These are phyloP conservation scores for Potentilla sterilis DNA, from an alignment of 306 rosid species.

Conservation along the genomic window DNA sequence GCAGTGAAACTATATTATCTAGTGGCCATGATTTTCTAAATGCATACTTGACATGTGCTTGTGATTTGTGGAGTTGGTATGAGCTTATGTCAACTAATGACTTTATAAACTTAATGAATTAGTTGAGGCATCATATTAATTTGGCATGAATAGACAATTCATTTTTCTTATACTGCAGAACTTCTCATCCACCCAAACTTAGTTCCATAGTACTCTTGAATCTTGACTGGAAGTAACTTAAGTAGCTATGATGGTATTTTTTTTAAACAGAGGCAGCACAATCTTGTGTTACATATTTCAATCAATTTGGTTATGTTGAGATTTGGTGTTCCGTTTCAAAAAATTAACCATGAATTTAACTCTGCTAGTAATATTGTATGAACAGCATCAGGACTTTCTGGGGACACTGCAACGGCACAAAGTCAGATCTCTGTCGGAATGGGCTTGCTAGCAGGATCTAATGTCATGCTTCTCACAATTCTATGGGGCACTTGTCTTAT, in stretches of 20 bases:
- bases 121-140: neutral
- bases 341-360: neutral
- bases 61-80: conserved; percentile 5
- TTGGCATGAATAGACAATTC: neutral
- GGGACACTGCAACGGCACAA: conserved; percentile 58
- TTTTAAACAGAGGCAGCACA: neutral
- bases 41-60: neutral
- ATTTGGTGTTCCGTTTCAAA: neutral
- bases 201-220: neutral
- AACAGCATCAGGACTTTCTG: conserved; percentile 69
- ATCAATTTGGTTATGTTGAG: neutral
- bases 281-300: neutral
- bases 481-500: conserved; percentile 68
- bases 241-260: neutral
- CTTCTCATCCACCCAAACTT: neutral
- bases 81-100: conserved; percentile 5
- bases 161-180: neutral
- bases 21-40: neutral
- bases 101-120: neutral
- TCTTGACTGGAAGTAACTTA: neutral
- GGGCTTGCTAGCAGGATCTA: conserved; percentile 79
- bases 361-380: neutral
- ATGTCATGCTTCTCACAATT: conserved; percentile 64
- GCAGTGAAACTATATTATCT: neutral
- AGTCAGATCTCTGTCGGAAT: conserved; percentile 74